Conservation (phyloP, 371 early-diverging fungal genomes). For the Mortierella sp. region DNA sequence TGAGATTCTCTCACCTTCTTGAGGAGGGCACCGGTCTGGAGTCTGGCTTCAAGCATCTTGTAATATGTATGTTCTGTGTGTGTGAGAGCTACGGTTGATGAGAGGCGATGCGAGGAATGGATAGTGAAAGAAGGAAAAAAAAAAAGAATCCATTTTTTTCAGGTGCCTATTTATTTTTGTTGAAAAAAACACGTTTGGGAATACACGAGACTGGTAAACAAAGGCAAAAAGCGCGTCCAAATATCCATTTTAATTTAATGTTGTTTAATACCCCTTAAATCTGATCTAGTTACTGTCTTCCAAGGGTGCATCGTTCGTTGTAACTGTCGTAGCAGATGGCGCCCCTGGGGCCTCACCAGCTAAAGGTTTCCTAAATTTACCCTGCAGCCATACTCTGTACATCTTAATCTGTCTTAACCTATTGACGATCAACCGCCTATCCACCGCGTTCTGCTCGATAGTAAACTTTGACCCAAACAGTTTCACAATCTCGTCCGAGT, state of each 20-base stretch:
- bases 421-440: slow-evolving; percentile 96
- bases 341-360: slow-evolving; percentile 30
- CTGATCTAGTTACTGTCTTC: not conserved
- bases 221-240: not conserved
- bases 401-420: slow-evolving; percentile 94
- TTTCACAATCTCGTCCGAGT: slow-evolving; percentile 65
- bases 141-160: not conserved
- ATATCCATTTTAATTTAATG: not conserved
- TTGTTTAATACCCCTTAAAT: not conserved
- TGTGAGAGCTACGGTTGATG: not conserved
- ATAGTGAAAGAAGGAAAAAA: slow-evolving; percentile 15
- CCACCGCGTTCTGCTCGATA: slow-evolving; percentile 91
- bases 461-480: slow-evolving; percentile 71
- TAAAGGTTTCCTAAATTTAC: slow-evolving; percentile 88
- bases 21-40: slow-evolving; percentile 84
- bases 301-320: slow-evolving; percentile 13
- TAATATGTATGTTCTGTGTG: not conserved
- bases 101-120: slow-evolving; percentile 2
- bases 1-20: slow-evolving; percentile 66
- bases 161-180: not conserved
- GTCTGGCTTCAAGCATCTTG: slow-evolving; percentile 86
- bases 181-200: not conserved
- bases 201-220: not conserved
- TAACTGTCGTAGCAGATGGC: slow-evolving; percentile 44
- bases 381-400: slow-evolving; percentile 98